These are phyloP conservation scores for Cercospora sp. DNA, from an alignment of 2,329 filamentous ascomycete genomes.

Conservation along the genomic window DNA sequence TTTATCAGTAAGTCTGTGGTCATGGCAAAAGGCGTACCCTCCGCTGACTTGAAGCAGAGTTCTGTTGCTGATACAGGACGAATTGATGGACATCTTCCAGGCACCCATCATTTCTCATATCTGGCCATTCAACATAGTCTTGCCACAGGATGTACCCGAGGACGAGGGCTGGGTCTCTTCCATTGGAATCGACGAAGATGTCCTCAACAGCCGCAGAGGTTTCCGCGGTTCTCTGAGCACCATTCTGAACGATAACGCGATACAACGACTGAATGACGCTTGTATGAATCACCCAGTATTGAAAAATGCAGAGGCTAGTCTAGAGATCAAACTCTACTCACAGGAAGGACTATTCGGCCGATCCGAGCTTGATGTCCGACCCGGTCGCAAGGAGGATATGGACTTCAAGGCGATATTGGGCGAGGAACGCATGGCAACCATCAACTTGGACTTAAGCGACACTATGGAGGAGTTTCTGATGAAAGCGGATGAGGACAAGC, in stretches of 20 bases:
- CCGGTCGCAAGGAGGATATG: not conserved
- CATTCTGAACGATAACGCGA: not conserved
- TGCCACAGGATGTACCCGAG: not conserved
- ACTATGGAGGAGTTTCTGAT: not conserved
- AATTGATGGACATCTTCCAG: not conserved
- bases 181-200: slow-evolving; percentile 1
- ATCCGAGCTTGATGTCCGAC: not conserved
- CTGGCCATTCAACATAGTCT: slow-evolving; percentile 4
- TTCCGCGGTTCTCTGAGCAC: not conserved
- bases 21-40: not conserved
- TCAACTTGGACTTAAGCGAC: not conserved
- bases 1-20: not conserved
- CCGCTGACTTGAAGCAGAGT: not conserved
- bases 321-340: slow-evolving; percentile 5
- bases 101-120: not conserved
- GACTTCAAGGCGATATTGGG: slow-evolving; percentile 5
- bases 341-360: slow-evolving; percentile 2
- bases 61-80: not conserved
- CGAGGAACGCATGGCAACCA: slow-evolving; percentile 1
- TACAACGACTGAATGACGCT: not conserved
- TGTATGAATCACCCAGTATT: not conserved
- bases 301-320: not conserved
- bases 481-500: not conserved
- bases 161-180: slow-evolving; percentile 10
- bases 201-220: not conserved